phyloP scores from a whole-genome alignment of 352 stramenopile species.

The Globisporangium uncinulatum region DNA sequence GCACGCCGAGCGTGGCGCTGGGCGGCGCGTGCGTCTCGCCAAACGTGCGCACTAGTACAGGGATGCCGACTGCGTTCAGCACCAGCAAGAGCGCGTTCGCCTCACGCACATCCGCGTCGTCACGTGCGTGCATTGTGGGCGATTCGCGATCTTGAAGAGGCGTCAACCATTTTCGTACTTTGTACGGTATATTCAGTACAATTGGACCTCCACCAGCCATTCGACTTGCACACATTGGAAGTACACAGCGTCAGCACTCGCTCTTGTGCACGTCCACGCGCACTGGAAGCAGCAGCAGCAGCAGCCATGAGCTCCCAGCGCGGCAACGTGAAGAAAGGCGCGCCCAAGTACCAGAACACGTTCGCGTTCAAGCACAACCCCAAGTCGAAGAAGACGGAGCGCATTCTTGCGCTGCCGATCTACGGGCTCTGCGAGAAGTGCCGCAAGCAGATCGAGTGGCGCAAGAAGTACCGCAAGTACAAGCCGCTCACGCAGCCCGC shows the following conservation, averaged over 20 bases:
- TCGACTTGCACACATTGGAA: conserved; percentile 1
- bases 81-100: conserved; percentile 39
- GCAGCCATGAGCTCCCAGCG: conserved; percentile 79
- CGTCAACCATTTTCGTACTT: conserved; percentile 1
- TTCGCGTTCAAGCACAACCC: conserved; percentile 98
- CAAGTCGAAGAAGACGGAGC: conserved; percentile 96
- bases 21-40: conserved; percentile 33
- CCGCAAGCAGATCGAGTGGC: conserved; percentile 96
- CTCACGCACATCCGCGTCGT: conserved; percentile 6
- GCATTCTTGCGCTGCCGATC: conserved; percentile 90
- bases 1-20: conserved; percentile 39
- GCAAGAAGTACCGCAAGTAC: conserved; percentile 99
- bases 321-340: conserved; percentile 80
- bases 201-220: background rate
- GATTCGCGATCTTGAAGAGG: background rate
- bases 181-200: background rate
- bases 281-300: background rate
- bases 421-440: conserved; percentile 92
- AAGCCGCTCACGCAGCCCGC: conserved; percentile 93
- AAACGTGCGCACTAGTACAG: conserved; percentile 42
- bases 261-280: background rate
- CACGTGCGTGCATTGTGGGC: conserved; percentile 2
- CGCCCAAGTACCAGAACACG: conserved; percentile 96
- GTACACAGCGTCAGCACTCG: background rate
- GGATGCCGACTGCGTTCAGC: conserved; percentile 40